Conservation (phyloP, 2,329 filamentous ascomycete species). For the Plectosphaerella plurivora region DNA sequence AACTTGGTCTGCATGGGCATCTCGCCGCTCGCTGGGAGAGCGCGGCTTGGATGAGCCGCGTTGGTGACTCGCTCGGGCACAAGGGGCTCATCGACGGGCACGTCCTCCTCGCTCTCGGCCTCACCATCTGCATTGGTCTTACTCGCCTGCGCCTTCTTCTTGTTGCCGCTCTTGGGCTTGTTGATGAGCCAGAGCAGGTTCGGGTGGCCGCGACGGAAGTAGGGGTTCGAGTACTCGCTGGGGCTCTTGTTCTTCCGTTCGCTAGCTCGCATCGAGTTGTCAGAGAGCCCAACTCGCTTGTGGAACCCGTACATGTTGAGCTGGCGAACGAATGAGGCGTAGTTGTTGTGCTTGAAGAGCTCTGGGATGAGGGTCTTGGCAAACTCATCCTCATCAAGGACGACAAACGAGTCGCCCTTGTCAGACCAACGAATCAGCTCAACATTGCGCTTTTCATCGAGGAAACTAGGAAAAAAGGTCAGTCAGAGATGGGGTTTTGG, state of each 20-base stretch:
- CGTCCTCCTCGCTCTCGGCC: constrained; percentile 59
- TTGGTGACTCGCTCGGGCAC: constrained; percentile 13
- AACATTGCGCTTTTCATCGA: constrained; percentile 89
- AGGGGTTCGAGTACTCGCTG: constrained; percentile 96
- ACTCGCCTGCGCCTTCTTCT: constrained; percentile 54
- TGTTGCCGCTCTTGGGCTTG: constrained; percentile 75
- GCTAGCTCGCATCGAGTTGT: constrained; percentile 96
- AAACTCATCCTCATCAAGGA: constrained; percentile 96
- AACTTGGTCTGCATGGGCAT: constrained; percentile 64
- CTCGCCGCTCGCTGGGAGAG: constrained; percentile 37
- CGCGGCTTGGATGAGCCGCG: constrained; percentile 19
- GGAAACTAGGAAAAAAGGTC: constrained; percentile 58
- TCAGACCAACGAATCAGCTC: constrained; percentile 97
- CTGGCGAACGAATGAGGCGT: constrained; percentile 92
- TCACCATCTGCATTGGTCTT: constrained; percentile 61
- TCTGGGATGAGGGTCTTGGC: constrained; percentile 96
- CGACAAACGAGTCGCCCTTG: constrained; percentile 92
- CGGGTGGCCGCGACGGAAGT: constrained; percentile 88
- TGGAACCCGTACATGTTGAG: constrained; percentile 98
- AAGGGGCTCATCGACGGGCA: constrained; percentile 33
- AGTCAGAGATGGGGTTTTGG: constrained; percentile 6
- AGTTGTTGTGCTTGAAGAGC: constrained; percentile 98
- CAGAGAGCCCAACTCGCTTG: constrained; percentile 87
- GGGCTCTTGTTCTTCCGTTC: constrained; percentile 97
- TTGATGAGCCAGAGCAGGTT: constrained; percentile 95